phyloP scores from a whole-genome alignment of 2,329 filamentous ascomycete species.

The Ustulina deusta region DNA sequence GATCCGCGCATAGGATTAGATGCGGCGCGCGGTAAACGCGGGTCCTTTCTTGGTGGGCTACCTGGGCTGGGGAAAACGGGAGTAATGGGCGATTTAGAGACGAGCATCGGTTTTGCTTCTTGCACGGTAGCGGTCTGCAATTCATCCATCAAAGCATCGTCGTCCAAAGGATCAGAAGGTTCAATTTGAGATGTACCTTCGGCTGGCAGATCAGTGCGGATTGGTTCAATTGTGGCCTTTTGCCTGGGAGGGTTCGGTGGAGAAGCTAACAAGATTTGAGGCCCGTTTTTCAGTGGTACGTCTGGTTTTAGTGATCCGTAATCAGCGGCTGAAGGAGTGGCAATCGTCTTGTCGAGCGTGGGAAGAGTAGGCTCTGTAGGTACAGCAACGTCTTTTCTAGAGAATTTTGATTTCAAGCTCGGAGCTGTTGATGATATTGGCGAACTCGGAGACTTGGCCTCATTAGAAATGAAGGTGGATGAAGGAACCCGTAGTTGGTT shows the following conservation, averaged over 20 bases:
- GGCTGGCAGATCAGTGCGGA: conserved; percentile 62
- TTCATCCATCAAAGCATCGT: conserved; percentile 88
- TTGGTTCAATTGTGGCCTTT: conserved; percentile 63
- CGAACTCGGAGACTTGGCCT: conserved; percentile 44
- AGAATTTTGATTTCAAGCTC: conserved; percentile 59
- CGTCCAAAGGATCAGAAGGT: conserved; percentile 62
- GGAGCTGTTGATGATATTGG: conserved; percentile 43
- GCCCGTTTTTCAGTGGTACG: conserved; percentile 27
- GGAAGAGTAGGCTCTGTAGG: conserved; percentile 43
- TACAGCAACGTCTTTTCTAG: conserved; percentile 54
- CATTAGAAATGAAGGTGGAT: conserved; percentile 48
- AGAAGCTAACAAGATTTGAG: conserved; percentile 40
- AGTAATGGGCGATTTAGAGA: conserved; percentile 85
- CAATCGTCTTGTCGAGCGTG: conserved; percentile 25
- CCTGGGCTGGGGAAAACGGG: conserved; percentile 64
- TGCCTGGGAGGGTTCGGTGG: conserved; percentile 52
- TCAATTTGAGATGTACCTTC: conserved; percentile 53
- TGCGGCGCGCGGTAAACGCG: conserved; percentile 59
- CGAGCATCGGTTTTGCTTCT: conserved; percentile 82
- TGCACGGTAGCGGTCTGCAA: conserved; percentile 83
- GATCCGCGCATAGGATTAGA: conserved; percentile 63
- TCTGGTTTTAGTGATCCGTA: conserved; percentile 36
- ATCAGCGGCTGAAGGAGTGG: conserved; percentile 21
- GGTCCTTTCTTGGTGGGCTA: conserved; percentile 48
- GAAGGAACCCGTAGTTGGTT: conserved; percentile 45